Evolutionary conservation across 2,329 filamentous ascomycete species (phyloP).

Genomic region (Exophiala sp.): DNA sequence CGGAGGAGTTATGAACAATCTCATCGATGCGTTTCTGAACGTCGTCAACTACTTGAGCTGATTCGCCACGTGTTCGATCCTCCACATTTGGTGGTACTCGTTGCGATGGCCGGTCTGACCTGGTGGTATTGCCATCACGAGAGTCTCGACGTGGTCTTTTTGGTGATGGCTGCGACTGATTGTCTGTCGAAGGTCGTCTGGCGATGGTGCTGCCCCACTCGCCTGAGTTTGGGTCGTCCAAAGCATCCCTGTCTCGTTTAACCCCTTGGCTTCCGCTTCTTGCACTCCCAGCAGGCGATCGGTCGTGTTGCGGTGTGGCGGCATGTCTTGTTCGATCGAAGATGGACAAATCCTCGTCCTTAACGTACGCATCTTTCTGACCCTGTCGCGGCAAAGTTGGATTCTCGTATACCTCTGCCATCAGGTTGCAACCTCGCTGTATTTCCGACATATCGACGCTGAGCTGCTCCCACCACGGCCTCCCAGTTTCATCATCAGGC

Average conservation of each 20-base stretch:
- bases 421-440: conserved; percentile 68
- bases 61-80: conserved; percentile 5
- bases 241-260: conserved; percentile 41
- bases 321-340: conserved; percentile 37
- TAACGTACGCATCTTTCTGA: conserved; percentile 40
- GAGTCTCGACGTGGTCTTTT: conserved; percentile 19
- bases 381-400: conserved; percentile 42
- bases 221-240: conserved; percentile 25
- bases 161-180: conserved; percentile 20
- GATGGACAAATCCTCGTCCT: conserved; percentile 32
- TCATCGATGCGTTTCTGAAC: conserved; percentile 38
- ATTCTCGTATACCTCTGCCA: conserved; percentile 57
- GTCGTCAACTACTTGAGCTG: conserved; percentile 28
- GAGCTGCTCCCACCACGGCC: conserved; percentile 83
- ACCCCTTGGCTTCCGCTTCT: conserved; percentile 34
- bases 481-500: conserved; percentile 66
- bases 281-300: conserved; percentile 28
- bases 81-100: conserved; percentile 6
- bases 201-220: conserved; percentile 20
- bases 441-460: conserved; percentile 69
- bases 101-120: conserved; percentile 21
- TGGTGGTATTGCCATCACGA: conserved; percentile 23
- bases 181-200: conserved; percentile 15
- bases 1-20: conserved; percentile 31
- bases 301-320: conserved; percentile 14